Base-by-base conservation (phyloP, 129 eudicot species). In the Scalesia atractyloides region DNA sequence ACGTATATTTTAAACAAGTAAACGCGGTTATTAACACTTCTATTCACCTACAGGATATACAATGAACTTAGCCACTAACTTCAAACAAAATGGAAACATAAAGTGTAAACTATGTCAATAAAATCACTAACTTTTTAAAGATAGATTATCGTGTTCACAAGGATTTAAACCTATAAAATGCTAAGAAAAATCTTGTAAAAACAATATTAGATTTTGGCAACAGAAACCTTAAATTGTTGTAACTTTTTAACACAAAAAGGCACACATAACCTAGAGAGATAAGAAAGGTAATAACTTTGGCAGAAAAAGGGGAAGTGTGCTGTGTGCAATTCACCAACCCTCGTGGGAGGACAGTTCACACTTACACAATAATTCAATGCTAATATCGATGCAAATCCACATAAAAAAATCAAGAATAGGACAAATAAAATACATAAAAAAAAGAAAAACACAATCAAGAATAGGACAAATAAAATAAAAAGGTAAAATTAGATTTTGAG, bases 251-350 rank as follows among this genome's bases (percentile, higher is more conserved):
- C 67, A 68, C 60, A 66, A 68, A 54, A 67, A 47, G 73, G 57
- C 14, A 33, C 50, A 76, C 62, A 39, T 56, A 56, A 30, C 68
- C 64, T 47, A 54, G 69, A 65, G 47, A 70, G 66, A 64, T 11
- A 66, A 71, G 52, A 78, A 70, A 80, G 68, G 74, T 57, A 12
- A 47, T 22, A 62, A 62, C 73, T 78, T 76, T 63, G 72, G 61
- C 74, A 79, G 81, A 65, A 73, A 81, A 80, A 34, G 59, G 57
- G 33, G 46, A 83, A 44, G 33, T 26, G 33, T 26, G 33, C 33
- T 37, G 76, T 68, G 84, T 80, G 84, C 77, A 69, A 59, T 71
- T 69, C 71, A 76, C 81, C 74, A 82, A 76, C 80, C 83, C 76
- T 65, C 77, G 41, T 80, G 85, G 59, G 79, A 83, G 66, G 72